Conservation (phyloP, 1,284 basidiomycete genomes). For the Puccinia polysora region DNA sequence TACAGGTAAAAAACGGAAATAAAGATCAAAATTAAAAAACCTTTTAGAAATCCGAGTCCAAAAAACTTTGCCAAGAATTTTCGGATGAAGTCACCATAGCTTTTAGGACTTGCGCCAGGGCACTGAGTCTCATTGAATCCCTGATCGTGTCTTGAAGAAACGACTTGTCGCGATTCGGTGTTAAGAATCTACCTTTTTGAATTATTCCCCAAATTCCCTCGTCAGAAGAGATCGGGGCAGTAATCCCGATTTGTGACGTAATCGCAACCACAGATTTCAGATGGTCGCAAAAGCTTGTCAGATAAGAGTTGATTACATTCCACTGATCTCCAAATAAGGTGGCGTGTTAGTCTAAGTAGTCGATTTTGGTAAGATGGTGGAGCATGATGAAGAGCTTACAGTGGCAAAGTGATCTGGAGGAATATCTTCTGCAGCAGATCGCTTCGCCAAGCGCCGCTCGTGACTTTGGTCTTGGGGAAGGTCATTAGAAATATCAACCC, state of each 20-base stretch:
- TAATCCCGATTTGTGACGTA: conserved; percentile 25
- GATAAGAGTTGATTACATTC: conserved; percentile 25
- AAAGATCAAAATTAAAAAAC: too few relatives aligned
- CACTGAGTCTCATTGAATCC: conserved; percentile 27
- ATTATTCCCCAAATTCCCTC: conserved; percentile 32
- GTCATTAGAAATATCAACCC: not conserved
- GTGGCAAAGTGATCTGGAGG: conserved; percentile 28
- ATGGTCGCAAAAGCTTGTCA: conserved; percentile 37
- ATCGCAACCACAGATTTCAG: conserved; percentile 23
- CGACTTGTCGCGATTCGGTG: conserved; percentile 12
- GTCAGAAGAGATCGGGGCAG: conserved; percentile 32
- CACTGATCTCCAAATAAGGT: conserved; percentile 1
- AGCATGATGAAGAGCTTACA: conserved; percentile 5
- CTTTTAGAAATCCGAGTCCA: too few relatives aligned
- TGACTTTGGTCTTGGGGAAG: not conserved
- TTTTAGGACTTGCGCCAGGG: conserved; percentile 36
- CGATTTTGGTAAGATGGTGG: not conserved
- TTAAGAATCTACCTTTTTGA: conserved; percentile 12
- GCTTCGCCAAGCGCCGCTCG: conserved; percentile 3
- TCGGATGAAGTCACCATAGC: conserved; percentile 20
- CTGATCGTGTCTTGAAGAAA: conserved; percentile 24
- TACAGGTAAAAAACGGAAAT: not conserved
- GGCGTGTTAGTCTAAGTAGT: not conserved
- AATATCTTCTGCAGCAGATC: conserved; percentile 17
- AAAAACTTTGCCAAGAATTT: not conserved